phyloP scores from a whole-genome alignment of 2,329 filamentous ascomycete genomes.

The Grosmannia serpens region DNA sequence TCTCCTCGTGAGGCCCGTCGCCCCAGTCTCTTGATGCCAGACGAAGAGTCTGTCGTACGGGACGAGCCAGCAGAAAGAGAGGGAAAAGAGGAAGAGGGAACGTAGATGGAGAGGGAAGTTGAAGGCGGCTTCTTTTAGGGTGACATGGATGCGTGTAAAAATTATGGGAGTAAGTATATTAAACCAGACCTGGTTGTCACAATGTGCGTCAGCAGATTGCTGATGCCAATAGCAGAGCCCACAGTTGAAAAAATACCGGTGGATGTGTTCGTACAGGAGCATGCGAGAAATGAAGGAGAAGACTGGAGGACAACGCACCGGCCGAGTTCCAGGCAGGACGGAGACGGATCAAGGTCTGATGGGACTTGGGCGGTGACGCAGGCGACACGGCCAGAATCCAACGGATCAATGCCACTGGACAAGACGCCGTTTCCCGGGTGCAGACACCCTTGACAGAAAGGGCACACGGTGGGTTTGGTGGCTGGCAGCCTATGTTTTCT shows the following conservation, averaged over 20 bases:
- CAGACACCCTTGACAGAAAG: not conserved
- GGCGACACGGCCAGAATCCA: not conserved
- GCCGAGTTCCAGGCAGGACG: not conserved
- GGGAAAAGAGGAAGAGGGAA: not conserved
- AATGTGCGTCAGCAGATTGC: not conserved
- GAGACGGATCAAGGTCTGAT: not conserved
- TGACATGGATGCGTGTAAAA: not conserved
- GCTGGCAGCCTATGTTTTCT: not conserved
- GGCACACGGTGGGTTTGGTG: not conserved
- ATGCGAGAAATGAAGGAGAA: not conserved
- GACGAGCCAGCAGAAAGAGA: not conserved
- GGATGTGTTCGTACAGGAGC: not conserved
- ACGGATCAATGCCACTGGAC: not conserved
- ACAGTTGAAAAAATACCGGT: not conserved
- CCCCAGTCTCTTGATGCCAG: conserved; percentile 4
- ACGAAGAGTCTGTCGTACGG: not conserved
- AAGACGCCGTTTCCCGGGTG: not conserved
- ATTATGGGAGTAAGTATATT: not conserved
- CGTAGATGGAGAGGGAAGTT: not conserved
- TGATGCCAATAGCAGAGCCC: not conserved
- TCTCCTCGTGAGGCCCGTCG: not conserved
- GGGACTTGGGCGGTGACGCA: not conserved
- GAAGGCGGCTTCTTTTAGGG: not conserved
- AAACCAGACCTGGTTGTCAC: not conserved
- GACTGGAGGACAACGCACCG: not conserved